Percentiles rank a stretch among this genome's conserved stretches.
These are phyloP conservation scores for Gastrolobium bilobum DNA, from an alignment of 306 rosid species.

Conservation along the genomic window DNA sequence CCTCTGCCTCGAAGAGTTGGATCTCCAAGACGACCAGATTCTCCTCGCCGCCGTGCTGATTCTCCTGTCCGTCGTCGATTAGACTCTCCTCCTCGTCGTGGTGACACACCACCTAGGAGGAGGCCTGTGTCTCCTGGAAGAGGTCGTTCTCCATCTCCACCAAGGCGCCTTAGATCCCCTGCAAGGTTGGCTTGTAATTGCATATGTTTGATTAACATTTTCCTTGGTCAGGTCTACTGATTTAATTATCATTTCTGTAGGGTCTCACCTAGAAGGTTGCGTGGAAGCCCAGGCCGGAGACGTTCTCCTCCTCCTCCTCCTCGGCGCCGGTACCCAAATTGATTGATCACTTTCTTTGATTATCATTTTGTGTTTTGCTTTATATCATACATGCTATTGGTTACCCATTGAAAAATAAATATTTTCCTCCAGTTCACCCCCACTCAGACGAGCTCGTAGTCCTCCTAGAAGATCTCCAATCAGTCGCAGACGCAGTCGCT, in stretches of 20 bases:
- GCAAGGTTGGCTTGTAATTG: slow-evolving; percentile 64
- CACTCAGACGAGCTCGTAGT: slow-evolving; percentile 88
- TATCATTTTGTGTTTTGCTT: slow-evolving; percentile 2
- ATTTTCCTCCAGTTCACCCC: slow-evolving; percentile 73
- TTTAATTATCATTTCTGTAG: slow-evolving; percentile 47
- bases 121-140: slow-evolving; percentile 86
- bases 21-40: slow-evolving; percentile 86
- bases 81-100: slow-evolving; percentile 90
- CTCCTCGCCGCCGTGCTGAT: slow-evolving; percentile 79
- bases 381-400: slow-evolving; percentile 3
- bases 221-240: slow-evolving; percentile 1
- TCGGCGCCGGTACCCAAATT: slow-evolving; percentile 79
- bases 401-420: slow-evolving; percentile 19
- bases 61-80: slow-evolving; percentile 82
- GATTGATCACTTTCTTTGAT: not conserved
- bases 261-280: slow-evolving; percentile 83
- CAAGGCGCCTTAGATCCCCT: slow-evolving; percentile 88
- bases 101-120: slow-evolving; percentile 87
- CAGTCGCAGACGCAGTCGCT: slow-evolving; percentile 83
- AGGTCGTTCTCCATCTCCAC: slow-evolving; percentile 87
- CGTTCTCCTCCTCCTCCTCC: slow-evolving; percentile 91
- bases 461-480: slow-evolving; percentile 98
- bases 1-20: slow-evolving; percentile 87
- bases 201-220: slow-evolving; percentile 14
- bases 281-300: slow-evolving; percentile 90